These are phyloP conservation scores for Rhodotorula sp. DNA, from an alignment of 1,284 basidiomycete species.

Conservation along the genomic window DNA sequence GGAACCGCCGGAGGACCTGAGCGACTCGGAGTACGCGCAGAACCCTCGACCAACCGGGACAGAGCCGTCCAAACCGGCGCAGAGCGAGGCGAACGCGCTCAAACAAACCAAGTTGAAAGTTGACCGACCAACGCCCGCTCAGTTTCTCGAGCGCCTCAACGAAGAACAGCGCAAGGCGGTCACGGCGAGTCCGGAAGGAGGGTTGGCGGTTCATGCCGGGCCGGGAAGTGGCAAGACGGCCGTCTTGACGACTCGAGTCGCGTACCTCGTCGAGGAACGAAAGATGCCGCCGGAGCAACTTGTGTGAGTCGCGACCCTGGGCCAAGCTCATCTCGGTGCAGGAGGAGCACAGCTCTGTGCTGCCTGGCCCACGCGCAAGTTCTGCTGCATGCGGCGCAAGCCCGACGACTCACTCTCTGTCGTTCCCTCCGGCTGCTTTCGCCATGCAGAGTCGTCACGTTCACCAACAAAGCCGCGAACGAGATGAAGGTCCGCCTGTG, in stretches of 20 bases:
- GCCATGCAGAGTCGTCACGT: constrained; percentile 46
- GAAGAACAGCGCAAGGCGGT: constrained; percentile 39
- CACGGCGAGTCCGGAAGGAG: constrained; percentile 53
- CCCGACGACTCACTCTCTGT: not conserved
- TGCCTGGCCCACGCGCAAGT: too few species aligned
- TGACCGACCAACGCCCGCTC: not conserved
- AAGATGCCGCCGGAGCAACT: constrained; percentile 39
- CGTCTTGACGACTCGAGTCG: constrained; percentile 76
- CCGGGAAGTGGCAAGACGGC: constrained; percentile 57
- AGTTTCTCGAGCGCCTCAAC: constrained; percentile 41
- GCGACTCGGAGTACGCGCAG: constrained; percentile 19
- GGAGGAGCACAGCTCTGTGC: not conserved
- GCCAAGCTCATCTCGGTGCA: not conserved
- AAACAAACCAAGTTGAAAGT: constrained; percentile 22
- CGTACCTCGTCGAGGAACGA: constrained; percentile 61
- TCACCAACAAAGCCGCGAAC: constrained; percentile 63
- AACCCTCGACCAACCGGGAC: not conserved
- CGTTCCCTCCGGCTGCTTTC: not conserved
- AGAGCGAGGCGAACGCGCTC: not conserved
- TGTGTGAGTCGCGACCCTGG: constrained; percentile 17
- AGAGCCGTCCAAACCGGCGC: too few species aligned
- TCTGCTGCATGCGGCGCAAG: too few species aligned
- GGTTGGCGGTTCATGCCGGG: constrained; percentile 78
- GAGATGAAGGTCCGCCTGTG: constrained; percentile 77
- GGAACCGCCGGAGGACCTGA: constrained; percentile 28